A percentile compares a stretch with the other conserved stretches of the same genome.
Evolutionary conservation across 2,329 filamentous ascomycete species (phyloP).

Genomic region (Mariannaea elegans): DNA sequence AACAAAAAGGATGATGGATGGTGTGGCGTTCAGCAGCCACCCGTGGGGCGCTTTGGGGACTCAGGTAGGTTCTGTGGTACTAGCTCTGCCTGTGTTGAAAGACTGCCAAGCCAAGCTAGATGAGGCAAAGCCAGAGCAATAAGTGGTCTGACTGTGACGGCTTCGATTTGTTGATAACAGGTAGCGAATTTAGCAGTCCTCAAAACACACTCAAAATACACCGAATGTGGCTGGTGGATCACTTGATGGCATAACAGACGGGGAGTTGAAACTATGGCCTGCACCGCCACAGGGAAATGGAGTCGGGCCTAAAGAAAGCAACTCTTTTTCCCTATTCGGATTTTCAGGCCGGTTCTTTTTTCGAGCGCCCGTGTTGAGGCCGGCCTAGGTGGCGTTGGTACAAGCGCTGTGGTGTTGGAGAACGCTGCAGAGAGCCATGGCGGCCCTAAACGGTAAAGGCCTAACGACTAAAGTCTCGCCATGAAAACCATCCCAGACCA

Average conservation of each 20-base stretch:
- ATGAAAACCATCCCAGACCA: constrained; percentile 33
- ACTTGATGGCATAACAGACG: neutral
- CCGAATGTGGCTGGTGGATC: too few relatives aligned
- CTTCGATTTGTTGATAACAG: constrained; percentile 21
- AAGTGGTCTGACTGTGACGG: constrained; percentile 40
- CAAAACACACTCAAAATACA: too few relatives aligned
- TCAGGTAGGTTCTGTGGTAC: constrained; percentile 5
- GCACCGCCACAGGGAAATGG: constrained; percentile 16
- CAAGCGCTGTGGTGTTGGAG: constrained; percentile 7
- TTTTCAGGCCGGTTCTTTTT: neutral
- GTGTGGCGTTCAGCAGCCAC: constrained; percentile 32
- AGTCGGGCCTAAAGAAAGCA: neutral
- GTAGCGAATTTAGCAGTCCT: constrained; percentile 15
- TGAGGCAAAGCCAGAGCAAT: constrained; percentile 29
- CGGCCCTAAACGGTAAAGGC: neutral
- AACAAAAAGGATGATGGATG: constrained; percentile 22
- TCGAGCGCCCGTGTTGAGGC: neutral
- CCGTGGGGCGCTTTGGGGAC: constrained; percentile 26
- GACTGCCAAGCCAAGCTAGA: constrained; percentile 27
- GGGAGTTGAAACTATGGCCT: neutral
- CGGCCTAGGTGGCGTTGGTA: neutral
- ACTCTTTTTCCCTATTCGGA: neutral
- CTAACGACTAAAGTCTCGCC: constrained; percentile 27
- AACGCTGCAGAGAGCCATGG: neutral
- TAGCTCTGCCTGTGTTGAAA: constrained; percentile 8